A percentile compares a stretch with the other conserved stretches of the same genome.
Evolutionary conservation across 768 basidiomycete species (phyloP).

Genomic region (Mycena crocata): DNA sequence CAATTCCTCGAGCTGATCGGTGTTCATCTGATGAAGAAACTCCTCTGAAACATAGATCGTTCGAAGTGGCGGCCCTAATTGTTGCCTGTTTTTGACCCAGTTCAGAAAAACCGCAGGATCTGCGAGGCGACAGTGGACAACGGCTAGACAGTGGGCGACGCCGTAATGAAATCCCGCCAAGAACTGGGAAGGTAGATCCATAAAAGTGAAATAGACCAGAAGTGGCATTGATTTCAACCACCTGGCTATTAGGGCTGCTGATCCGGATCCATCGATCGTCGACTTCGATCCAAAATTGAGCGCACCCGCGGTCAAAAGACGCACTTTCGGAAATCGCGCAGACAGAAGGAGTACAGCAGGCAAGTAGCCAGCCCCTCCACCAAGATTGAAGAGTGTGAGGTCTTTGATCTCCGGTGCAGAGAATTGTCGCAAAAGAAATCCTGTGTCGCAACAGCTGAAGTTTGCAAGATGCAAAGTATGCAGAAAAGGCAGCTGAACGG

Average conservation of each 20-base stretch:
- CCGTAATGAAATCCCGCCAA: conserved; percentile 58
- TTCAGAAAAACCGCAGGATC: conserved; percentile 43
- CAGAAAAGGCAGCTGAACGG: neutral
- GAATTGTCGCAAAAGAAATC: conserved; percentile 60
- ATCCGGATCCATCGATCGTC: conserved; percentile 37
- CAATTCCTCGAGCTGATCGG: conserved; percentile 41
- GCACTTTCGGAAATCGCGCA: conserved; percentile 60
- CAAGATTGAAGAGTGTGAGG: conserved; percentile 66
- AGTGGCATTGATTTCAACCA: conserved; percentile 34
- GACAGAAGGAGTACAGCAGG: conserved; percentile 59
- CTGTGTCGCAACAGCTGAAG: conserved; percentile 59
- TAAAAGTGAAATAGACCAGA: conserved; percentile 43
- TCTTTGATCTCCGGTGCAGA: conserved; percentile 67
- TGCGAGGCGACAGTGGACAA: conserved; percentile 57
- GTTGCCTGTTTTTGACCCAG: conserved; percentile 51
- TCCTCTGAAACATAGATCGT: conserved; percentile 58
- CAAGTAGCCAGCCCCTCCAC: conserved; percentile 60
- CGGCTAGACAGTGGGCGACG: conserved; percentile 58
- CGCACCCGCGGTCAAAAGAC: conserved; percentile 63
- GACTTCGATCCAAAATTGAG: conserved; percentile 58
- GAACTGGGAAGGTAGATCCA: conserved; percentile 52
- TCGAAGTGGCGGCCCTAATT: conserved; percentile 55
- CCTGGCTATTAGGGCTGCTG: conserved; percentile 49
- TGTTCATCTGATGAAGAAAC: conserved; percentile 34
- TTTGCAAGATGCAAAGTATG: conserved; percentile 57